A percentile compares a stretch with the other conserved stretches of the same genome.
phyloP scores from a whole-genome alignment of 2,329 filamentous ascomycete genomes.

The Emergomyces pasteurianus region DNA sequence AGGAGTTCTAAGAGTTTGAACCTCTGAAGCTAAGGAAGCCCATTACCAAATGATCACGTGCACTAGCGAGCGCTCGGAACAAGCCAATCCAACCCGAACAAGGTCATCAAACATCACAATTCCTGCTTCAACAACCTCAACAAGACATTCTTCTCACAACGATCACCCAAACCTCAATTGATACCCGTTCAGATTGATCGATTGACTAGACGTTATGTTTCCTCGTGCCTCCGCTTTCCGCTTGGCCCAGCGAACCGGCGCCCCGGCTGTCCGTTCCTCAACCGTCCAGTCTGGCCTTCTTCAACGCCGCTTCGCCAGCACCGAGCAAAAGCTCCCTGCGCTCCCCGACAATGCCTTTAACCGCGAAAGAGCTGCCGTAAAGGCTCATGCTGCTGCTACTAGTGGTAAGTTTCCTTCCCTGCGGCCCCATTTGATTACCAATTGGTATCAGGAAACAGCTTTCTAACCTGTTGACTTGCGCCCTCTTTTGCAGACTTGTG shows the following conservation, averaged over 20 bases:
- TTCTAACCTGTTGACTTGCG: too few relatives aligned
- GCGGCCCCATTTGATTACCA: background rate
- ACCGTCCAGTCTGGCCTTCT: conserved; percentile 46
- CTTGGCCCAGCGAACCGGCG: conserved; percentile 47
- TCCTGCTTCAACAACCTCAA: background rate
- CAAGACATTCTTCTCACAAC: background rate
- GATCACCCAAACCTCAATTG: background rate
- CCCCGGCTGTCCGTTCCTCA: conserved; percentile 46
- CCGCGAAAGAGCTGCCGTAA: conserved; percentile 78
- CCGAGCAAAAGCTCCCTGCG: conserved; percentile 46
- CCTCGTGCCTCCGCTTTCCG: conserved; percentile 51
- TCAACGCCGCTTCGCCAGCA: conserved; percentile 62
- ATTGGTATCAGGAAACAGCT: background rate
- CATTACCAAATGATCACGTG: background rate
- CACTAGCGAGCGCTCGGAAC: background rate
- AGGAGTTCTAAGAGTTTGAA: background rate
- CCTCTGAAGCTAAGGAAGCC: background rate
- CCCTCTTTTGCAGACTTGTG: conserved; percentile 60
- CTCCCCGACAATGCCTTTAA: conserved; percentile 80
- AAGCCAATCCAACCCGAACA: background rate
- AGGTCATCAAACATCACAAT: background rate
- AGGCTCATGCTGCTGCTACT: conserved; percentile 76
- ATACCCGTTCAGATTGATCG: background rate
- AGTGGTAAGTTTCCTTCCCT: conserved; percentile 51
- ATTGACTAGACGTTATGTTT: conserved; percentile 42